These are phyloP conservation scores for Lupinus albus DNA, from an alignment of 306 rosid genomes.

Conservation along the genomic window DNA sequence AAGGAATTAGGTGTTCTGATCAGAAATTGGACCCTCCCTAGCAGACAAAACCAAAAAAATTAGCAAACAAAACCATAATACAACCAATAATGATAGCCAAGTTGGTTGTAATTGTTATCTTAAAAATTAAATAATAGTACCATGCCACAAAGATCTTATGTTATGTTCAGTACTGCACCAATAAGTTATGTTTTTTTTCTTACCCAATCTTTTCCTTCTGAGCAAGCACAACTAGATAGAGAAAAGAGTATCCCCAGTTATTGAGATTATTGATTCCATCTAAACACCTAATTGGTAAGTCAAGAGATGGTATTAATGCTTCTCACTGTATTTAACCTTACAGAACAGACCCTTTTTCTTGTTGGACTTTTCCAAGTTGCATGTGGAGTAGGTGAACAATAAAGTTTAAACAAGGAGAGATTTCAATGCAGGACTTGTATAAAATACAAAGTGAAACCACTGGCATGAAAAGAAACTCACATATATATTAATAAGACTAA, in stretches of 20 bases:
- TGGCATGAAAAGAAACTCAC: conserved; percentile 19
- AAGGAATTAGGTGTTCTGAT: conserved; percentile 23
- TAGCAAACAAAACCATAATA: conserved; percentile 12
- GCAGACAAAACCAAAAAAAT: conserved; percentile 36
- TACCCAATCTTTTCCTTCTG: neutral
- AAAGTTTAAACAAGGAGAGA: conserved; percentile 43
- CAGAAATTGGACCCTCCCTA: conserved; percentile 45
- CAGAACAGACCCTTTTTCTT: conserved; percentile 24
- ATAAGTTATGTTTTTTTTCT: neutral
- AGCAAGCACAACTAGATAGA: too few relatives aligned
- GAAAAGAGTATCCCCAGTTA: neutral
- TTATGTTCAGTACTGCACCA: neutral
- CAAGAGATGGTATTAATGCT: conserved; percentile 34
- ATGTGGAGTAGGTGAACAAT: conserved; percentile 58
- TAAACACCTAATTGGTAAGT: conserved; percentile 27
- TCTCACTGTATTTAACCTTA: conserved; percentile 1
- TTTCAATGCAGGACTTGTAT: conserved; percentile 40
- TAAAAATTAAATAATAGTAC: conserved; percentile 2
- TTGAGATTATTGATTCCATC: conserved; percentile 20
- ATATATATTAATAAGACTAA: conserved; percentile 27
- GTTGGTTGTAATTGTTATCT: conserved; percentile 27
- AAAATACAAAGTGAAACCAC: conserved; percentile 34
- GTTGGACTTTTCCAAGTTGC: conserved; percentile 52
- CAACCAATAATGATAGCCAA: conserved; percentile 23
- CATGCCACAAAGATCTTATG: conserved; percentile 6